phyloP scores from a whole-genome alignment of 768 basidiomycete species.

The Boletales sp. region DNA sequence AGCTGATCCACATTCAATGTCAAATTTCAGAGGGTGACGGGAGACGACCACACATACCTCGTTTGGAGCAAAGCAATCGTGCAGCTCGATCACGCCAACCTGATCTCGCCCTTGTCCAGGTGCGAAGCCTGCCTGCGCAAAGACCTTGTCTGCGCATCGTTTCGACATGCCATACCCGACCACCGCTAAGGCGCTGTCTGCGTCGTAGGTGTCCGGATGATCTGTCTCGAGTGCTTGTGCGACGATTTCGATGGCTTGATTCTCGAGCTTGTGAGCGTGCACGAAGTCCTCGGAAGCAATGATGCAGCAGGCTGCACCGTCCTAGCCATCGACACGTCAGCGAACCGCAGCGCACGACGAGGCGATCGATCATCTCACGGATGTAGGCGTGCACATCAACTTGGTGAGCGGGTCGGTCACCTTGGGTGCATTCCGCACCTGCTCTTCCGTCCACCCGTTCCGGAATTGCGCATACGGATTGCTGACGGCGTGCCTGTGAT shows the following conservation, averaged over 20 bases:
- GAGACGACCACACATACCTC: constrained; percentile 44
- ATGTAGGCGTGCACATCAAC: constrained; percentile 86
- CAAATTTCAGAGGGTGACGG: not conserved
- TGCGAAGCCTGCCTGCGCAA: constrained; percentile 62
- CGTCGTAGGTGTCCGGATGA: constrained; percentile 55
- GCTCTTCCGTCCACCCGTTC: constrained; percentile 66
- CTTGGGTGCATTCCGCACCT: constrained; percentile 62
- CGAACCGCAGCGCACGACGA: too few species aligned
- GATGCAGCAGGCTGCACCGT: constrained; percentile 72
- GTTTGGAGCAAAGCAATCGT: constrained; percentile 81
- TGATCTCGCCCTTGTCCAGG: constrained; percentile 60
- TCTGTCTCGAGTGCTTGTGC: constrained; percentile 65
- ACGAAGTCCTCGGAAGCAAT: constrained; percentile 79
- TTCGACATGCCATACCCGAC: constrained; percentile 75
- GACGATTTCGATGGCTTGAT: constrained; percentile 82
- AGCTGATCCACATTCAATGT: constrained; percentile 40
- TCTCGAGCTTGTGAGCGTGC: constrained; percentile 63
- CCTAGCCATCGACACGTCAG: constrained; percentile 36
- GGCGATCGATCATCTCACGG: constrained; percentile 37
- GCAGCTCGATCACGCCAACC: constrained; percentile 78
- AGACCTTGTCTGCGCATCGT: constrained; percentile 61
- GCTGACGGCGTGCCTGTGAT: constrained; percentile 72
- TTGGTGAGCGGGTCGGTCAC: constrained; percentile 70
- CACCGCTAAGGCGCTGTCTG: constrained; percentile 66
- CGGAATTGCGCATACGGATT: constrained; percentile 85